Evolutionary conservation across 805 yeast genomes (phyloP), one percentile per base, ranked within the genome.

Genomic region (Millerozyma miso): DNA sequence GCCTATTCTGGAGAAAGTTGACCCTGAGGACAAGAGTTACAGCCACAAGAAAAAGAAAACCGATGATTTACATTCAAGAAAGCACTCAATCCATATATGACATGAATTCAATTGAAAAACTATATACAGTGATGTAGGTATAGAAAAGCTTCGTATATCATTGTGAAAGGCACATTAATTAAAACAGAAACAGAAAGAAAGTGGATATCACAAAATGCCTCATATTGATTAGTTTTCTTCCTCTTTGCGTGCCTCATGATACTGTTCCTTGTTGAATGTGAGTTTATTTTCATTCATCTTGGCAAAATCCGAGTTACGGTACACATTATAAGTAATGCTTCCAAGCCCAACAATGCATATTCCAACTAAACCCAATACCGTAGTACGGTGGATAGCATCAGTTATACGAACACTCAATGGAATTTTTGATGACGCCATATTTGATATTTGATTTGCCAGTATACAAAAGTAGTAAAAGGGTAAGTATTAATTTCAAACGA

Each of bases 321-420:
- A 71, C 20, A 71, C 43, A 52, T 71, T 71, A 57, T 65, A 70
- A 6, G 61, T 31, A 23, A 69, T 62, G 43, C 69, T 54, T 23
- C 73, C 74, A 18, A 63, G 36, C 12, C 74, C 75, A 41, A 65
- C 63, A 40, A 64, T 63, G 50, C 70, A 65, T 50, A 69, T 59
- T 2, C 75, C 74, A 26, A 66, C 64, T 37, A 66, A 52, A 6
- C 70, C 73, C 32, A 68, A 63, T 7, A 70, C 73, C 4, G 73
- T 56, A 31, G 65, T 49, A 57, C 76, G 64, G 54, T 70, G 76
- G 26, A 69, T 56, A 33, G 62, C 62, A 49, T 70, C 76, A 39
- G 76, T 69, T 32, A 66, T 61, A 55, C 74, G 70, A 19, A 69
- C 76, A 43, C 63, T 56, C 38, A 65, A 58, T 39, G 76, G 74